Base-by-base conservation (phyloP, 1,139 yeast genomes). In the Schwanniomyces etchellsii region DNA sequence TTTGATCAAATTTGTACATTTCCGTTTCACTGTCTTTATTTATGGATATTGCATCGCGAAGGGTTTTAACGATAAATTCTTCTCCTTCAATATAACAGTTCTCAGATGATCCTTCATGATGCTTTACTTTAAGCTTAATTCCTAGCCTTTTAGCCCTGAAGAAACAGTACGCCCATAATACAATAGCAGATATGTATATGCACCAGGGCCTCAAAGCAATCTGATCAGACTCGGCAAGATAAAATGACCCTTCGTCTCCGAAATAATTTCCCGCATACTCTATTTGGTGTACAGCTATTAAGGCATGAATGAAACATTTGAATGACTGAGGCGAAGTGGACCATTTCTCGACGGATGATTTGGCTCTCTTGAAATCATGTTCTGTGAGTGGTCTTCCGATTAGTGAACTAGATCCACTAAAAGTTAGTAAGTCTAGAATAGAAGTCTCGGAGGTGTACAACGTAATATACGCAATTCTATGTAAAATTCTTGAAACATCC, bases 121-220 rank as follows among this genome's bases (percentile, higher is more conserved):
- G 21, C 9, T 18, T 18, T n/a, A n/a, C 7, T 18, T 18, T 18
- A 7, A 18, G 7, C n/a, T 18, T 18, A 18, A 18, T 18, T 18
- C 21, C 21, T 7, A 18, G n/a, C n/a, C 21, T 18, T 18, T 18
- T 18, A 7, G 21, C 21, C 21, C n/a, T 18, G 21, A 18, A 18
- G n/a, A 18, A 18, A n/a, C 21, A 7, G n/a, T 18, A 18, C n/a
- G 21, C 7, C 7, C 21, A 18, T 7, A 18, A n/a, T 18, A 18
- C 7, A 18, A 18, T 18, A 18, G 21, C n/a, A 18, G 21, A 18
- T 7, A 18, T 18, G n/a, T 18, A 7, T 18, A 18, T n/a, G n/a
- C n/a, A 18, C 21, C 21, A 18, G 7, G 21, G 21, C 21, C 21
- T 18, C n/a, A 18, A 18, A n/a, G 21, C 21, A 7, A n/a, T 18